Evolutionary conservation across 2,329 filamentous ascomycete genomes (phyloP).

Genomic region (Trichophyton mentagrophytes): DNA sequence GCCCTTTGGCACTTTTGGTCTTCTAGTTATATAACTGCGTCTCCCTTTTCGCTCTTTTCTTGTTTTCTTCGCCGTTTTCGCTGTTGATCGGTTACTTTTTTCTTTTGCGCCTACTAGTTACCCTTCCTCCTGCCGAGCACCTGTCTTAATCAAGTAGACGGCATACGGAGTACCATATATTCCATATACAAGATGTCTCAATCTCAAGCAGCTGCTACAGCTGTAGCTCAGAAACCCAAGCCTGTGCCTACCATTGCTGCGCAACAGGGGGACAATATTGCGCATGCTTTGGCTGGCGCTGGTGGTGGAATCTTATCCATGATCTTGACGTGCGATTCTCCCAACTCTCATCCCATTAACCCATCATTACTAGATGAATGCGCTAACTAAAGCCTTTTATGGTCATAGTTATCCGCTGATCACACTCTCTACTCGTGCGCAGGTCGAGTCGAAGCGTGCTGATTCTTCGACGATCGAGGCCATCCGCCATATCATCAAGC

Average conservation of each 20-base stretch:
- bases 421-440: conserved; percentile 89
- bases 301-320: conserved; percentile 92
- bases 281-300: conserved; percentile 82
- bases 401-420: conserved; percentile 73
- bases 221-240: conserved; percentile 26
- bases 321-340: conserved; percentile 56
- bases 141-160: background rate
- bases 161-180: background rate
- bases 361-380: background rate
- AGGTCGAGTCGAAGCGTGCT: conserved; percentile 91
- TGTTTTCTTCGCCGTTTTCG: background rate
- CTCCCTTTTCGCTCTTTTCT: background rate
- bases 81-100: background rate
- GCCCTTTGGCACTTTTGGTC: background rate
- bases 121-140: background rate
- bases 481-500: conserved; percentile 72
- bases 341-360: background rate
- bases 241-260: conserved; percentile 46
- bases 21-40: background rate
- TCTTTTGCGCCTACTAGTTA: background rate
- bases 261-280: conserved; percentile 91
- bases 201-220: conserved; percentile 12
- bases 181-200: conserved; percentile 26
- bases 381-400: background rate
- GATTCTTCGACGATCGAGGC: conserved; percentile 74